phyloP scores from a whole-genome alignment of 768 basidiomycete genomes.

The Phlebiopsis flavidoalba region DNA sequence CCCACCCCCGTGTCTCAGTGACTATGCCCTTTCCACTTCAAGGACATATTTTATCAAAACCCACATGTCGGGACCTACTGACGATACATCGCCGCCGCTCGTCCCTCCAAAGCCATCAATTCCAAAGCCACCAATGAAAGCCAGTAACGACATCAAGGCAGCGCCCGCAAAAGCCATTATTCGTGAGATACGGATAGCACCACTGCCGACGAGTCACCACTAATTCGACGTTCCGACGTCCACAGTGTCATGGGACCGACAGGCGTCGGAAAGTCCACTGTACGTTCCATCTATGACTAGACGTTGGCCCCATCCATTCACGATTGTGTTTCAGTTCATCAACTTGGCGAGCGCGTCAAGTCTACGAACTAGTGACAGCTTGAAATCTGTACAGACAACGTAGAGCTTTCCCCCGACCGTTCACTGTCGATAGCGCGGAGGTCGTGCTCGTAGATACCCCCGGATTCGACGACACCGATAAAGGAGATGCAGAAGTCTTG shows the following conservation, averaged over 20 bases:
- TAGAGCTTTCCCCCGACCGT: slow-evolving; percentile 20
- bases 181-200: neutral
- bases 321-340: slow-evolving; percentile 7
- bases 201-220: neutral
- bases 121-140: too few relatives aligned
- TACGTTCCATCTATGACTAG: neutral
- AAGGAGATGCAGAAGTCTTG: slow-evolving; percentile 12
- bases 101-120: neutral
- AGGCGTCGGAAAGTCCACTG: slow-evolving; percentile 12
- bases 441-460: slow-evolving; percentile 55
- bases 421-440: slow-evolving; percentile 35
- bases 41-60: neutral
- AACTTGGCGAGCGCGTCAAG: slow-evolving; percentile 9
- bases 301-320: neutral
- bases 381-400: slow-evolving; percentile 6
- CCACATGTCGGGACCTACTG: neutral
- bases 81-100: neutral
- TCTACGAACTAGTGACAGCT: slow-evolving; percentile 12
- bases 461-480: slow-evolving; percentile 45
- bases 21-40: neutral
- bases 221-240: neutral
- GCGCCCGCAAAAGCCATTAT: neutral
- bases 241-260: slow-evolving; percentile 13
- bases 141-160: neutral
- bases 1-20: neutral